These are phyloP conservation scores for Saccharomycopsis fermentans DNA, from an alignment of 805 yeast species.

Conservation along the genomic window DNA sequence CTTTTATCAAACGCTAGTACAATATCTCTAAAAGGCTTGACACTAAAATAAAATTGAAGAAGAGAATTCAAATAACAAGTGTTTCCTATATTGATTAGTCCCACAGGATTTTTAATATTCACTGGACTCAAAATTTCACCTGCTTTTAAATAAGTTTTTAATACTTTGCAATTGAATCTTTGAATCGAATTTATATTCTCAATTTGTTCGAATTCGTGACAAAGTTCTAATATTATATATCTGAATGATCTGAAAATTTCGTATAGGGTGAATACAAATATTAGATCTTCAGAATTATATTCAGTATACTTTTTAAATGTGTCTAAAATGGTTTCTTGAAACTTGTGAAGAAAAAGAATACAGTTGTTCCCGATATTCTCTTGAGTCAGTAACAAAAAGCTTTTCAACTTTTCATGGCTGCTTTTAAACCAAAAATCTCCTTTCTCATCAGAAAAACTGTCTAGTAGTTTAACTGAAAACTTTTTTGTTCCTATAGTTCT, in stretches of 20 bases:
- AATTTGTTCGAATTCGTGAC: neutral
- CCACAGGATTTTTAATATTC: conserved; percentile 56
- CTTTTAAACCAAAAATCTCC: neutral
- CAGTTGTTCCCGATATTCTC: neutral
- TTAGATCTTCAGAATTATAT: neutral
- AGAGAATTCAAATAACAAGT: conserved; percentile 91
- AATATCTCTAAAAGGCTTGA: conserved; percentile 66
- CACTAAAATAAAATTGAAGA: conserved; percentile 80
- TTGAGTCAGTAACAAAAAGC: neutral
- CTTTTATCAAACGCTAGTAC: conserved; percentile 45
- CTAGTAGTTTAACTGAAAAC: neutral
- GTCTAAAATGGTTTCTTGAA: neutral
- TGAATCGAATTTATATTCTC: neutral
- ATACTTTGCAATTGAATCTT: neutral
- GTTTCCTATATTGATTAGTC: conserved; percentile 89
- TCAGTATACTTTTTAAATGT: neutral
- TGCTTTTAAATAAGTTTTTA: conserved; percentile 1
- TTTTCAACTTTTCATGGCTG: neutral
- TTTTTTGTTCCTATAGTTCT: neutral
- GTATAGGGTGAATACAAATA: neutral
- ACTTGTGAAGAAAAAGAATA: neutral
- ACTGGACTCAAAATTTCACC: conserved; percentile 8
- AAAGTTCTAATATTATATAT: neutral
- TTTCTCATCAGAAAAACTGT: neutral
- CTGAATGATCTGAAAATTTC: neutral